These are phyloP conservation scores for Trebouxia sp. DNA, from an alignment of 139 green algal species.

Conservation along the genomic window DNA sequence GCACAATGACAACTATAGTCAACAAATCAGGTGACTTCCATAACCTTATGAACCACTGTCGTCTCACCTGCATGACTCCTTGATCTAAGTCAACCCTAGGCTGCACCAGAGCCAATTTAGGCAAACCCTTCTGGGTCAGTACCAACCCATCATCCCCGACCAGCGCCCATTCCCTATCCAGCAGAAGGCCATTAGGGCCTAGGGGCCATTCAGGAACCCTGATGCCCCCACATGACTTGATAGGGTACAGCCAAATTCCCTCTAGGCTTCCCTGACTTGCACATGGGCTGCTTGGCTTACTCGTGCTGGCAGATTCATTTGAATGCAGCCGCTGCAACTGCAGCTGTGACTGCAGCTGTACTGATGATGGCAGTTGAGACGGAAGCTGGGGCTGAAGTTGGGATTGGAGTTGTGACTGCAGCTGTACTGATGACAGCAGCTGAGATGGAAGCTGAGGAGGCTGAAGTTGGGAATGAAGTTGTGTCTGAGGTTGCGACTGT, in stretches of 20 bases:
- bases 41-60: neutral
- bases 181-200: constrained; percentile 72
- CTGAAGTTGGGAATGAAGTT: too few relatives aligned
- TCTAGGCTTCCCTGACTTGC: constrained; percentile 33
- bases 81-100: constrained; percentile 56
- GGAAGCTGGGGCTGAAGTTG: too few relatives aligned
- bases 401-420: too few relatives aligned
- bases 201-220: constrained; percentile 49
- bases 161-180: constrained; percentile 85
- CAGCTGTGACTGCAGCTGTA: neutral
- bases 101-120: constrained; percentile 54
- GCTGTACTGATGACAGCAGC: too few relatives aligned
- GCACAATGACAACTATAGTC: neutral
- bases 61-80: neutral
- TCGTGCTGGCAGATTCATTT: neutral
- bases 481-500: neutral
- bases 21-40: neutral
- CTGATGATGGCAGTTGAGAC: too few relatives aligned
- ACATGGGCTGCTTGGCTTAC: neutral
- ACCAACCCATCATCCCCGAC: constrained; percentile 57
- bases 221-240: constrained; percentile 82
- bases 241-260: constrained; percentile 83
- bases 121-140: constrained; percentile 64
- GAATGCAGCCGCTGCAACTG: neutral
- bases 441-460: too few relatives aligned